phyloP scores from a whole-genome alignment of 129 eudicot species.

The Glebionis coronaria region DNA sequence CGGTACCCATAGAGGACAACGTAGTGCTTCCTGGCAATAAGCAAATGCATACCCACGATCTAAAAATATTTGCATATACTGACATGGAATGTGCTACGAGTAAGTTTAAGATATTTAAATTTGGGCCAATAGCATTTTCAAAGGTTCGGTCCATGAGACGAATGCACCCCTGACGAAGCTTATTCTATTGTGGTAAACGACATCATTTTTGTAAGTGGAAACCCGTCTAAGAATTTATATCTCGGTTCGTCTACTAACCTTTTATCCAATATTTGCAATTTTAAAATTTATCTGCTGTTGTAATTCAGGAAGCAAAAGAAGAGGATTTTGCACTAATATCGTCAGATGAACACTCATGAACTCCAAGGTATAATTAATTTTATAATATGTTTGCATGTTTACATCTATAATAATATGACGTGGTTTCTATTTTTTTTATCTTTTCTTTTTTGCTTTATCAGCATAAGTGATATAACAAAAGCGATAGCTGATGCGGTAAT shows the following conservation, averaged over 20 bases:
- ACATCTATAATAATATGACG: too few species aligned
- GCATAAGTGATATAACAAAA: too few species aligned
- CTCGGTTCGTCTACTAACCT: conserved; percentile 55
- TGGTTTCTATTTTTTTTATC: too few species aligned
- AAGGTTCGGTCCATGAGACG: conserved; percentile 26
- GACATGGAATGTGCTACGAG: conserved; percentile 30
- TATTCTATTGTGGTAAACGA: conserved; percentile 78
- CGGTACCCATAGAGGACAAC: neutral
- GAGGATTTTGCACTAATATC: too few species aligned
- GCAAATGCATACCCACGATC: neutral
- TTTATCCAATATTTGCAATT: conserved; percentile 1
- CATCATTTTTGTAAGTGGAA: conserved; percentile 85
- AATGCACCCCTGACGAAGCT: conserved; percentile 81
- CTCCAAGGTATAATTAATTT: too few species aligned
- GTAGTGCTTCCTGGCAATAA: neutral
- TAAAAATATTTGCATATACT: conserved; percentile 22
- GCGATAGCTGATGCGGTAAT: too few species aligned
- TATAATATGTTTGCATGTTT: too few species aligned
- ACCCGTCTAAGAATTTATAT: conserved; percentile 75
- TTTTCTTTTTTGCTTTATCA: too few species aligned
- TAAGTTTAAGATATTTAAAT: conserved; percentile 6
- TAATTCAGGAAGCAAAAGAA: too few species aligned
- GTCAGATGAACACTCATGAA: too few species aligned
- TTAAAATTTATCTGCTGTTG: neutral
- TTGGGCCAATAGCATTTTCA: conserved; percentile 16